phyloP scores from a whole-genome alignment of 768 basidiomycete species.

The Auricularia cornea region DNA sequence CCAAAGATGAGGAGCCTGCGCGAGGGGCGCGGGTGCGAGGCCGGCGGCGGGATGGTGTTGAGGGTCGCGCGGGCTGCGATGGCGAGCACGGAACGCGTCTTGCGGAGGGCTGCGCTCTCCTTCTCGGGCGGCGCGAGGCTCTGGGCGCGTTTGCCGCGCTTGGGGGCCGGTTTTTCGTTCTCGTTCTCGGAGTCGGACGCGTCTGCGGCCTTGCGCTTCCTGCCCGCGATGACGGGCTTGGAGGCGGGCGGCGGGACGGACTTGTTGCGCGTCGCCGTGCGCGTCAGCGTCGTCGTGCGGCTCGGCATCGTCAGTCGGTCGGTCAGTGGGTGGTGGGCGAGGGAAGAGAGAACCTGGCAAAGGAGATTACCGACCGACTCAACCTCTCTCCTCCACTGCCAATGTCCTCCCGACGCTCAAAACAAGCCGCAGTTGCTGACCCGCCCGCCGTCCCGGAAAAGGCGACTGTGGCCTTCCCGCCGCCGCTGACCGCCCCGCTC shows the following conservation, averaged over 20 bases:
- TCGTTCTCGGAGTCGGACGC: background rate
- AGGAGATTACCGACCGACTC: background rate
- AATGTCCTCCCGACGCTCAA: background rate
- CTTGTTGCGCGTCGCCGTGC: background rate
- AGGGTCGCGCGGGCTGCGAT: background rate
- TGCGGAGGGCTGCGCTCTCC: background rate
- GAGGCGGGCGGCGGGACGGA: background rate
- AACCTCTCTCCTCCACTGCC: background rate
- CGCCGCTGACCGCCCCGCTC: background rate
- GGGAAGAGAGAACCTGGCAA: background rate
- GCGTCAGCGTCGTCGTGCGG: background rate
- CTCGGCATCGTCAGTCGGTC: background rate
- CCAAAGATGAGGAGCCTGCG: slow-evolving; percentile 81
- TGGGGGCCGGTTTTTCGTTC: background rate
- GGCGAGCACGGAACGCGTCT: background rate
- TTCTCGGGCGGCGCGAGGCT: background rate
- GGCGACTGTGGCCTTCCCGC: background rate
- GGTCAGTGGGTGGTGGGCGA: background rate
- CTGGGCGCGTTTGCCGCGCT: background rate
- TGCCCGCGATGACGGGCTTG: background rate
- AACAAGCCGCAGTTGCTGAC: background rate
- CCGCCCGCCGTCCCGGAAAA: background rate
- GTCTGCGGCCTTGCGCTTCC: background rate
- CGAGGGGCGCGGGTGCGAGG: slow-evolving; percentile 51
- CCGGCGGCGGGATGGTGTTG: slow-evolving; percentile 44